A percentile compares a stretch with the other conserved stretches of the same genome.
Conservation (phyloP, 2,329 filamentous ascomycete genomes). For the Zymoseptoria passerinii region DNA sequence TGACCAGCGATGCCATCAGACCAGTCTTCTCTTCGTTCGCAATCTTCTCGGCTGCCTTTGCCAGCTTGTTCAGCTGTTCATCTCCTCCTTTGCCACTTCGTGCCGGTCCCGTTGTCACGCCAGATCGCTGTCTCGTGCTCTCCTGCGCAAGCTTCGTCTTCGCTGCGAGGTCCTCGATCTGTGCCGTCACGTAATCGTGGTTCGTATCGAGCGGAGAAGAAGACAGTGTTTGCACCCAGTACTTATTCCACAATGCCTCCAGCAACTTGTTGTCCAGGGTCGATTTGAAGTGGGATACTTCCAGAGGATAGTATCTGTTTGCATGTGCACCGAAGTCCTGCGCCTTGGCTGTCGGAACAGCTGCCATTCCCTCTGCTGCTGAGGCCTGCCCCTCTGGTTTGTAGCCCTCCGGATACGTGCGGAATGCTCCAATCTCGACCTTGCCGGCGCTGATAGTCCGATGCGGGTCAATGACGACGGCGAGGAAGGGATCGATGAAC, state of each 20-base stretch:
- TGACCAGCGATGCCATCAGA: slow-evolving; percentile 53
- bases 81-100: slow-evolving; percentile 30
- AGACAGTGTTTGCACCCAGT: slow-evolving; percentile 94
- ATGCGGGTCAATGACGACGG: slow-evolving; percentile 93
- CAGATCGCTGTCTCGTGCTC: slow-evolving; percentile 23
- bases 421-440: slow-evolving; percentile 94
- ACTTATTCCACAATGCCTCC: slow-evolving; percentile 94
- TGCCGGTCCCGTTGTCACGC: slow-evolving; percentile 19
- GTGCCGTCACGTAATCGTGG: slow-evolving; percentile 84
- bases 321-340: slow-evolving; percentile 93
- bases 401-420: slow-evolving; percentile 75
- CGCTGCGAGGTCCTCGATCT: slow-evolving; percentile 77
- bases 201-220: slow-evolving; percentile 86
- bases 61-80: slow-evolving; percentile 50
- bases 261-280: slow-evolving; percentile 79
- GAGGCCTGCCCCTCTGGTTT: slow-evolving; percentile 41
- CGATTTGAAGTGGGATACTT: slow-evolving; percentile 91
- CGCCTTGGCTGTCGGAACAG: slow-evolving; percentile 84
- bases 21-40: slow-evolving; percentile 56
- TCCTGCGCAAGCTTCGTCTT: slow-evolving; percentile 56
- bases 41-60: slow-evolving; percentile 54
- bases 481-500: slow-evolving; percentile 84
- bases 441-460: slow-evolving; percentile 90
- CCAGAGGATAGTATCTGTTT: slow-evolving; percentile 80
- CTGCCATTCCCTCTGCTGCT: slow-evolving; percentile 54